Evolutionary conservation across 75 land plant species (phyloP).

Genomic region (Sequoiadendron giganteum): DNA sequence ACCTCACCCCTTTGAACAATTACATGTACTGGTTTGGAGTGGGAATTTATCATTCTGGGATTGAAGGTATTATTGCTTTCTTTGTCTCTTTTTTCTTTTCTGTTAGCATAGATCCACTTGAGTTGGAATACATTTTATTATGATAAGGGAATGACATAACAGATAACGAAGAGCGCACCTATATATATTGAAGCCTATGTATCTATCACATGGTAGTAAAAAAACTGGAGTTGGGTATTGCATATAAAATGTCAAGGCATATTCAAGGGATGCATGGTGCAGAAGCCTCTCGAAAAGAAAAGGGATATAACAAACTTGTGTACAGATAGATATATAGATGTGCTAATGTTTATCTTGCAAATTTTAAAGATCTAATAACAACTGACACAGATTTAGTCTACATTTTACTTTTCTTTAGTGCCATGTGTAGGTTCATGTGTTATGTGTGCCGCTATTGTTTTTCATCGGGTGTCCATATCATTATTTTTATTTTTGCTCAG

Average conservation of each 20-base stretch:
- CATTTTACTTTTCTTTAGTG: not conserved
- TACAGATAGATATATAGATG: not conserved
- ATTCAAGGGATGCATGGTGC: not conserved
- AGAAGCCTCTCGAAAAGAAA: not conserved
- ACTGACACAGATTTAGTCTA: not conserved
- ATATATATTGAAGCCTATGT: not conserved
- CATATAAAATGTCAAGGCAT: not conserved
- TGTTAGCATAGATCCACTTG: not conserved
- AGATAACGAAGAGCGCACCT: not conserved
- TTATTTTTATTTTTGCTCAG: not conserved
- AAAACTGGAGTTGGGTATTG: not conserved
- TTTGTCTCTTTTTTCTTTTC: not conserved
- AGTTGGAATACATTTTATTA: not conserved
- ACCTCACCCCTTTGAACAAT: conserved; percentile 76
- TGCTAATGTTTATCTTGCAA: not conserved
- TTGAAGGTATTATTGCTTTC: conserved; percentile 54
- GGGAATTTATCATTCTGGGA: conserved; percentile 88
- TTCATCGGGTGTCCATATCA: not conserved
- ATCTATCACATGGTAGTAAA: not conserved
- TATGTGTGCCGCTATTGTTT: not conserved
- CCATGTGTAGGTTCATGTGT: not conserved
- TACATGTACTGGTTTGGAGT: conserved; percentile 85
- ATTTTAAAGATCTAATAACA: not conserved
- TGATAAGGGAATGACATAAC: not conserved
- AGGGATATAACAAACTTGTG: not conserved